Conservation (phyloP, 2,329 filamentous ascomycete species). For the Didymella keratinophila region DNA sequence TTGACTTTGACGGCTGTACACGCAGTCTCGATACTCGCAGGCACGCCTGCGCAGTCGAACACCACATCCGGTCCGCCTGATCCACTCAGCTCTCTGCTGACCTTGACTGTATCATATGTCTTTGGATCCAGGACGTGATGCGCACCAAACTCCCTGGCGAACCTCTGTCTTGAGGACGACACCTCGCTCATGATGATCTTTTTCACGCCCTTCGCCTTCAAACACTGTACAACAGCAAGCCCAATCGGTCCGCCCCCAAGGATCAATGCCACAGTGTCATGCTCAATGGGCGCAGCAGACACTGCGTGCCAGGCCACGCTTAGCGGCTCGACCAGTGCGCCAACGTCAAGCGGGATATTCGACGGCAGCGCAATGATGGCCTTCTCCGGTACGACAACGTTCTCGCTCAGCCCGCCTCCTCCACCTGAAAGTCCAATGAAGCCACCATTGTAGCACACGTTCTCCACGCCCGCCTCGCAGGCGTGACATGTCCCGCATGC, state of each 20-base stretch:
- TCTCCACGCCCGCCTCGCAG: slow-evolving; percentile 62
- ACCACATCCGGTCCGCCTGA: slow-evolving; percentile 64
- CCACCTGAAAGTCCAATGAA: slow-evolving; percentile 61
- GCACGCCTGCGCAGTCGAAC: slow-evolving; percentile 69
- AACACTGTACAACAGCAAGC: slow-evolving; percentile 65
- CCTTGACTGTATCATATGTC: slow-evolving; percentile 58
- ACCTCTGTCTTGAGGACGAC: slow-evolving; percentile 58
- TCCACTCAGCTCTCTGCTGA: slow-evolving; percentile 57
- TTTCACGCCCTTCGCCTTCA: slow-evolving; percentile 61
- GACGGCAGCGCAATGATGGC: slow-evolving; percentile 62
- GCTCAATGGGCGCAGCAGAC: slow-evolving; percentile 56
- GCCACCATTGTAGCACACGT: slow-evolving; percentile 65
- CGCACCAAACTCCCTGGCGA: slow-evolving; percentile 64
- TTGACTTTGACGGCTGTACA: slow-evolving; percentile 59
- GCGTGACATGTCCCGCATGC: slow-evolving; percentile 65
- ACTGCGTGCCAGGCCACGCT: slow-evolving; percentile 72
- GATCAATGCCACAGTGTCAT: slow-evolving; percentile 61
- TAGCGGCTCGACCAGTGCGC: slow-evolving; percentile 68
- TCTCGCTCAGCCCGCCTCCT: slow-evolving; percentile 65
- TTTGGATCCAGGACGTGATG: slow-evolving; percentile 62
- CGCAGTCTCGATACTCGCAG: slow-evolving; percentile 55
- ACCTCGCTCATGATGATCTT: slow-evolving; percentile 67
- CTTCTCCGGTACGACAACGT: slow-evolving; percentile 60
- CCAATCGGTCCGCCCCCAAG: slow-evolving; percentile 71
- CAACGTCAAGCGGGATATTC: slow-evolving; percentile 61